A percentile compares a stretch with the other conserved stretches of the same genome.
phyloP scores from a whole-genome alignment of 2,329 filamentous ascomycete genomes.

The Colletotrichum endophyticum region DNA sequence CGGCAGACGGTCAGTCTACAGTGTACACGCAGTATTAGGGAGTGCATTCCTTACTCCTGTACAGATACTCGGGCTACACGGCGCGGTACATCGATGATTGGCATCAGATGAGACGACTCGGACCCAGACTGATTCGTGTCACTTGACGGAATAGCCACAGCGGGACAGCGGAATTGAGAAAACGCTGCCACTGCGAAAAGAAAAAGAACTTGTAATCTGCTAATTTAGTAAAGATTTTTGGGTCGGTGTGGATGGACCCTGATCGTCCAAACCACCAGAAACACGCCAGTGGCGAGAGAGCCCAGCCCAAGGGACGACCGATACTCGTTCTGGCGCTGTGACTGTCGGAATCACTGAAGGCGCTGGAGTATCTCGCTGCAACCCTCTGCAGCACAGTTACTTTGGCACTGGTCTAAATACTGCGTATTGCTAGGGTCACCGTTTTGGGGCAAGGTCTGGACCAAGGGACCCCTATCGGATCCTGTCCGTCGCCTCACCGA shows the following conservation, averaged over 20 bases:
- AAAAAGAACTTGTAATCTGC: background rate
- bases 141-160: background rate
- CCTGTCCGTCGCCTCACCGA: conserved; percentile 8
- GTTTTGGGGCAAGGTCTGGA: background rate
- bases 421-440: background rate
- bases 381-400: background rate
- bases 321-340: background rate
- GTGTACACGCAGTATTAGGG: background rate
- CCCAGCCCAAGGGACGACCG: background rate
- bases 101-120: background rate
- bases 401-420: background rate
- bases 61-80: background rate
- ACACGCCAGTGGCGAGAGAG: conserved; percentile 12
- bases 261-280: conserved; percentile 11
- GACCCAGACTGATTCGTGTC: conserved; percentile 1
- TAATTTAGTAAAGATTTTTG: background rate
- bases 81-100: background rate
- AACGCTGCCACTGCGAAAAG: background rate
- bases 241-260: conserved; percentile 20
- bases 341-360: background rate
- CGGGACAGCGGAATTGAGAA: background rate
- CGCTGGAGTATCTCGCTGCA: background rate
- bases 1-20: background rate
- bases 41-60: background rate
- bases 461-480: background rate